Conservation (phyloP, 2,329 filamentous ascomycete species). For the Rhytidhysteron rufulum region DNA sequence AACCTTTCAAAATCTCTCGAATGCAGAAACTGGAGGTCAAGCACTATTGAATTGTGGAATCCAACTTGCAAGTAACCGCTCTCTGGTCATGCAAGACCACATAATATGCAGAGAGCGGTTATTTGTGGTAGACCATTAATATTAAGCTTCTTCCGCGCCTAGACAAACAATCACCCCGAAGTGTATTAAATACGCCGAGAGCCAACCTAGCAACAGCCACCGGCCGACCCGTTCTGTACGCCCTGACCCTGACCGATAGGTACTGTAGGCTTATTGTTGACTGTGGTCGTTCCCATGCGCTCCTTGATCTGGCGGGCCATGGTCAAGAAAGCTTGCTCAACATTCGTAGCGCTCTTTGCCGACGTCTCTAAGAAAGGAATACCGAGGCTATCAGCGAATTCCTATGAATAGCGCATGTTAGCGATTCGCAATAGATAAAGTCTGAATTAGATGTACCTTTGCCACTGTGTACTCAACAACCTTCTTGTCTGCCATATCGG, state of each 20-base stretch:
- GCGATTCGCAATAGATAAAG: too few species aligned
- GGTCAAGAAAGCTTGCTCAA: constrained; percentile 99
- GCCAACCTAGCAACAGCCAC: constrained; percentile 78
- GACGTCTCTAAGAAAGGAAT: constrained; percentile 99
- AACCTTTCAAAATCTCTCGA: background rate
- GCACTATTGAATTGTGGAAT: background rate
- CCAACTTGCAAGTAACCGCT: constrained; percentile 1
- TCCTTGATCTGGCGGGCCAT: constrained; percentile 99
- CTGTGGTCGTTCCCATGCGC: constrained; percentile 94
- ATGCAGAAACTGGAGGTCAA: background rate
- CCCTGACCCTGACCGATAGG: constrained; percentile 94
- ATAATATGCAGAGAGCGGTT: background rate
- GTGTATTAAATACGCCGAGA: constrained; percentile 12
- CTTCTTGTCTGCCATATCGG: constrained; percentile 99
- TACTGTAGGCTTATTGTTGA: constrained; percentile 98
- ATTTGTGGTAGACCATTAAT: constrained; percentile 22
- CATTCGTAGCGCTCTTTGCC: constrained; percentile 98
- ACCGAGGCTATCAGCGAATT: constrained; percentile 97
- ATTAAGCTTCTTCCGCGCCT: constrained; percentile 26
- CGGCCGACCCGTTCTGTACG: constrained; percentile 79
- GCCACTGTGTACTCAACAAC: constrained; percentile 99
- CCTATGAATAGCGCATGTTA: constrained; percentile 52
- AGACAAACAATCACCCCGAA: constrained; percentile 26
- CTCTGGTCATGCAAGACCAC: constrained; percentile 2
- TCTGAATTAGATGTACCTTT: constrained; percentile 74